Evolutionary conservation across 495 filamentous ascomycete species (phyloP), one percentile per base, ranked within the genome.

Genomic region (Ascobolus immersus): DNA sequence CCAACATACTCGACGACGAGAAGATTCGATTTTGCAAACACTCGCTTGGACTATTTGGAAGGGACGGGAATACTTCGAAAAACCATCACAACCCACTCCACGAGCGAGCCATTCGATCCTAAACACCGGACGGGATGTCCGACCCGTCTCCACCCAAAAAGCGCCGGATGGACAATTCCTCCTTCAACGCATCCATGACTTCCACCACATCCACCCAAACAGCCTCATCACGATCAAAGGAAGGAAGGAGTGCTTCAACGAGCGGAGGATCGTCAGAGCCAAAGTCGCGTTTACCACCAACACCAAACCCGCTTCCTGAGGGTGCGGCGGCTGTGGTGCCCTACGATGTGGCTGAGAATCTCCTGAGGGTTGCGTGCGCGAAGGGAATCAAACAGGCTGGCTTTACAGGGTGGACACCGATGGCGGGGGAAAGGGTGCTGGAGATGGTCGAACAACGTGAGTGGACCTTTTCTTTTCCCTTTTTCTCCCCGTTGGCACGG

Each of bases 401-500:
- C 7, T 77, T 72, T 43, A 58, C 65, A 4, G 41, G 61, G 12
- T 65, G 63, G 2, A 58, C 61, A 21, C 58, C 67, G 12, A 45
- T 51, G 9, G 73, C 69, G 13, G 51, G 77, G 39, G 62, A 73
- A 36, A 52, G 52, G 41, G 61, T 77, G 36, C 55, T 62, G 17
- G 51, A 54, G 30, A 50, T 60, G 9, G 56, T 62, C 2, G 70
- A 75, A 50, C 63, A 74, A 44, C 74, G 71, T 77, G 62, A 28
- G 63, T 17, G 4, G 20, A 24, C 10, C 35, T 11, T 11, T 9
- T 12, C 22, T 19, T n/a, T n/a, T n/a, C n/a, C n/a, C 33, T 41
- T 40, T 41, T 41, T 23, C 29, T 43, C 2, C 45, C 39, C 36
- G 48, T 34, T 28, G 35, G 31, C 11, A n/a, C n/a, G n/a, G n/a